Evolutionary conservation across 108 stramenopile genomes (phyloP).

Genomic region (Licmophora abbreviata): DNA sequence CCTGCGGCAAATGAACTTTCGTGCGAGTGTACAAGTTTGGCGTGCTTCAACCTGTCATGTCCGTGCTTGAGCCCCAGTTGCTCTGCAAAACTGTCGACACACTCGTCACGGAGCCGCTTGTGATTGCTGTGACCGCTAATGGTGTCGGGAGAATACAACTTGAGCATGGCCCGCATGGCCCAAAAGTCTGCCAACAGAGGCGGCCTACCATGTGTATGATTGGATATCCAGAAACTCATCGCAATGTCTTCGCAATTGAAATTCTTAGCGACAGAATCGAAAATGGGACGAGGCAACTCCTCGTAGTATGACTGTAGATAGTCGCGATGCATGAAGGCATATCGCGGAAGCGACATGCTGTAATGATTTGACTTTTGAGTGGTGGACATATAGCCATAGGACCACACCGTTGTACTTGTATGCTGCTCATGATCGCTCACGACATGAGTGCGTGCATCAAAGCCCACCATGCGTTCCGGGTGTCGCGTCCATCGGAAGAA

Average conservation of each 20-base stretch:
- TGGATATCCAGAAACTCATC: constrained; percentile 70
- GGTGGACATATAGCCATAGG: constrained; percentile 58
- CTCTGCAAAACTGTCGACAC: constrained; percentile 61
- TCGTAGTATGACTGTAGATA: constrained; percentile 63
- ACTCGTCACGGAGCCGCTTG: constrained; percentile 51
- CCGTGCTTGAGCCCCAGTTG: constrained; percentile 52
- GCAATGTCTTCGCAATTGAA: constrained; percentile 86
- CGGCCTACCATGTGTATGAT: constrained; percentile 51
- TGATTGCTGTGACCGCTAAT: constrained; percentile 43
- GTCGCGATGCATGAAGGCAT: constrained; percentile 65
- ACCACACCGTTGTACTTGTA: constrained; percentile 5
- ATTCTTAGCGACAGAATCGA: constrained; percentile 38
- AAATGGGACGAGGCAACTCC: constrained; percentile 44
- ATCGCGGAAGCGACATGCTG: constrained; percentile 59
- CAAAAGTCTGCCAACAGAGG: constrained; percentile 74
- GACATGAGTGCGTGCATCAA: constrained; percentile 63
- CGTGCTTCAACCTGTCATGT: not conserved
- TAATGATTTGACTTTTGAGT: constrained; percentile 57
- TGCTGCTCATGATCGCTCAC: constrained; percentile 8
- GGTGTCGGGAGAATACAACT: constrained; percentile 36
- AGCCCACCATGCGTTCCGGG: constrained; percentile 80
- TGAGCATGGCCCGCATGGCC: constrained; percentile 54
- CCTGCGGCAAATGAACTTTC: not conserved
- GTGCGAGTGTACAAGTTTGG: constrained; percentile 1
- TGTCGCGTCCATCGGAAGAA: constrained; percentile 68